phyloP scores from a whole-genome alignment of 129 eudicot species.

The Centaurea solstitialis region DNA sequence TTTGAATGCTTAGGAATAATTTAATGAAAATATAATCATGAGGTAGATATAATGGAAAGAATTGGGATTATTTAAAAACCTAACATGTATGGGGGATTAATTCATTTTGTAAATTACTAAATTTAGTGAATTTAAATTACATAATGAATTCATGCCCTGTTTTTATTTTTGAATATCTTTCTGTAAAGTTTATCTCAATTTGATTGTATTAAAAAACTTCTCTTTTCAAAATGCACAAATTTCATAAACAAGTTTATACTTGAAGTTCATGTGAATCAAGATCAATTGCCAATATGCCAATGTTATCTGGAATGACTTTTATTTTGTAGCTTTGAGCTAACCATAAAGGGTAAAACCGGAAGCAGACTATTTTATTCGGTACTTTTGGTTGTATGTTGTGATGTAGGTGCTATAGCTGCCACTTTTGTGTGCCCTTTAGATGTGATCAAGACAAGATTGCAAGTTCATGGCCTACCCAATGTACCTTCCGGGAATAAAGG shows the following conservation, averaged over 20 bases:
- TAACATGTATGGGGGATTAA: neutral
- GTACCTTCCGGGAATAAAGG: conserved; percentile 43
- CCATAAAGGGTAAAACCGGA: neutral
- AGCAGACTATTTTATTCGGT: neutral
- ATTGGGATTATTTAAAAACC: neutral
- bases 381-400: neutral
- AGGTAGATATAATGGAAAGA: neutral
- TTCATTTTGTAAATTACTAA: too few relatives aligned
- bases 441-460: conserved; percentile 77
- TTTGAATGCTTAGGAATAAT: neutral
- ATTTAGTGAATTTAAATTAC: neutral
- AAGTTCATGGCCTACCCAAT: conserved; percentile 67
- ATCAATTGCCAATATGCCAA: neutral
- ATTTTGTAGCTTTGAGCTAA: neutral
- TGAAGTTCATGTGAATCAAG: neutral
- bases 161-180: neutral
- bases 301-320: neutral
- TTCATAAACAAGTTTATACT: neutral
- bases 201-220: too few relatives aligned
- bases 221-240: too few relatives aligned
- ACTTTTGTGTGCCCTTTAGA: conserved; percentile 70
- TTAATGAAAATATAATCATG: neutral
- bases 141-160: neutral
- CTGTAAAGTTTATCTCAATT: neutral
- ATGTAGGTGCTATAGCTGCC: conserved; percentile 77